Evolutionary conservation across 2,329 filamentous ascomycete species (phyloP).

Genomic region (Claviceps pazoutovae): DNA sequence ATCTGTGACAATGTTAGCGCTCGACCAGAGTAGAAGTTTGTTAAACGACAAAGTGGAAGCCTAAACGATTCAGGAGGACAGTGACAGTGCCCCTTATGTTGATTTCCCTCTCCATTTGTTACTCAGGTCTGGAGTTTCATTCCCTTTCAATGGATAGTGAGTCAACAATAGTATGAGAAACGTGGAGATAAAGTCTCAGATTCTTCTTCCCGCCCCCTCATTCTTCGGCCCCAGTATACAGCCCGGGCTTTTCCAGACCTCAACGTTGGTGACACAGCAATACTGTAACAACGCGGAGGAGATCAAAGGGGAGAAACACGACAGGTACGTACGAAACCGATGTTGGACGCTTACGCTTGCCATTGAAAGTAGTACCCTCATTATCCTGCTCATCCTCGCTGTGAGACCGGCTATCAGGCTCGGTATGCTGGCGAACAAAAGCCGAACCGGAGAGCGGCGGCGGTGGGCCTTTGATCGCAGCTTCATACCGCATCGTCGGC

Average conservation of each 20-base stretch:
- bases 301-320: not conserved
- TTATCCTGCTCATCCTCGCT: constrained; percentile 35
- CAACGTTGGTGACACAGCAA: not conserved
- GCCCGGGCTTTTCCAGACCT: too few relatives aligned
- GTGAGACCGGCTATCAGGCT: constrained; percentile 36
- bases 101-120: too few relatives aligned
- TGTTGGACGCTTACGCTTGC: constrained; percentile 47
- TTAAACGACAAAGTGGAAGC: constrained; percentile 6
- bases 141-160: too few relatives aligned
- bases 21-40: constrained; percentile 5
- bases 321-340: constrained; percentile 39
- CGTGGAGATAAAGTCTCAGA: too few relatives aligned
- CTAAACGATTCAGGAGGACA: not conserved
- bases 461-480: constrained; percentile 8
- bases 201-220: too few relatives aligned
- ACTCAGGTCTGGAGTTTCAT: too few relatives aligned
- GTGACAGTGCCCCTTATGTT: not conserved
- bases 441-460: constrained; percentile 11
- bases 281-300: constrained; percentile 1
- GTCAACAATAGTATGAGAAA: too few relatives aligned
- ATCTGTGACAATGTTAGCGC: constrained; percentile 36
- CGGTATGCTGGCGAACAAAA: constrained; percentile 19
- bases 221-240: too few relatives aligned
- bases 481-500: constrained; percentile 11
- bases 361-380: constrained; percentile 15